Conservation (phyloP, 441 rosid genomes). For the Arabidopsis lyrata region DNA sequence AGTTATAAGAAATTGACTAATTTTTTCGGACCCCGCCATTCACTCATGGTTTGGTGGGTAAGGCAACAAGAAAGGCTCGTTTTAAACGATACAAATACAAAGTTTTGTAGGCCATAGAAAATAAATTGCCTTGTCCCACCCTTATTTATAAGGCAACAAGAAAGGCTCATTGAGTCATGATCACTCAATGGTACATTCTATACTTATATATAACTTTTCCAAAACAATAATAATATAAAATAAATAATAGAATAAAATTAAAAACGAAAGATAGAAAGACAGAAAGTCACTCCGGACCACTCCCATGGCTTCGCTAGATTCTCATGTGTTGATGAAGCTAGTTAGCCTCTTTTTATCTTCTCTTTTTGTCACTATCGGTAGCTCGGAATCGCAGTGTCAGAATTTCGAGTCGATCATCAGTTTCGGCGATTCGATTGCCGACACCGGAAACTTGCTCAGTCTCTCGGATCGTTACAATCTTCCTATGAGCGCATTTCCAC, state of each 20-base stretch:
- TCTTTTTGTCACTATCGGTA: background rate
- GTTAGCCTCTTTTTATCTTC: background rate
- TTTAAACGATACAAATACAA: background rate
- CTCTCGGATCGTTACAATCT: conserved; percentile 25
- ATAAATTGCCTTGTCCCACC: background rate
- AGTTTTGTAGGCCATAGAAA: background rate
- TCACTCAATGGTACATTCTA: background rate
- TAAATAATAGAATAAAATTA: too few species aligned
- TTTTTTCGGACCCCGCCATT: too few species aligned
- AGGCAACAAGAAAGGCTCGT: background rate
- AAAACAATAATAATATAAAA: background rate
- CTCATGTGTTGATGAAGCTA: conserved; percentile 24
- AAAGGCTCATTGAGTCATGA: background rate
- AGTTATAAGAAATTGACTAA: too few species aligned
- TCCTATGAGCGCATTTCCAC: background rate
- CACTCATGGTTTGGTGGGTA: background rate
- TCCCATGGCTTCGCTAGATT: conserved; percentile 24
- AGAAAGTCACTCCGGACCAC: background rate
- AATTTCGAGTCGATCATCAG: conserved; percentile 41
- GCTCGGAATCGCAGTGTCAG: background rate
- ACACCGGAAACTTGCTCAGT: conserved; percentile 37
- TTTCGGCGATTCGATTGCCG: conserved; percentile 39
- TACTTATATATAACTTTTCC: background rate
- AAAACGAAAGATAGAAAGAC: background rate
- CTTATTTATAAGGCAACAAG: background rate